Conservation (phyloP, 1,284 basidiomycete species). For the Phellinidium pouzarii region DNA sequence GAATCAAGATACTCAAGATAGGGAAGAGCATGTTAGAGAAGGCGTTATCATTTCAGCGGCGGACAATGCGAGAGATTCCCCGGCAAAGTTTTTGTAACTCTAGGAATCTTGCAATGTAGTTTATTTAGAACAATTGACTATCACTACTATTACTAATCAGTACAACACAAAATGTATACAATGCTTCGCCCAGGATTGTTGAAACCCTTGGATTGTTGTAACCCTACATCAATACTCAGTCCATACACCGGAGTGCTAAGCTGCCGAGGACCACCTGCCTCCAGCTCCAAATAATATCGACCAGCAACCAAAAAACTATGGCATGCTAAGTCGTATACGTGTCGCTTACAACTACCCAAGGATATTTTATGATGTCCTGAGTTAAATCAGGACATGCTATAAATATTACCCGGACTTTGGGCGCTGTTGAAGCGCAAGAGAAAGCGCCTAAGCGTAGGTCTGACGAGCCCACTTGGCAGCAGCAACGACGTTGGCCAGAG, state of each 20-base stretch:
- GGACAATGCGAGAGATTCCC: no score
- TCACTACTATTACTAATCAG: neutral
- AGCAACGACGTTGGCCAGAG: constrained; percentile 83
- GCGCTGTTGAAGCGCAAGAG: constrained; percentile 88
- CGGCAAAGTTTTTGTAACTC: no score
- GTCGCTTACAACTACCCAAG: constrained; percentile 19
- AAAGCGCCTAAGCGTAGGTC: constrained; percentile 60
- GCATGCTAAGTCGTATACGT: neutral
- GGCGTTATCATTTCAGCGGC: no score
- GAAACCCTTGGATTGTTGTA: constrained; percentile 19
- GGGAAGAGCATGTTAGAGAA: no score
- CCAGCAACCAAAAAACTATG: neutral
- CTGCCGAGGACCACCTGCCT: neutral
- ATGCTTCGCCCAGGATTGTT: constrained; percentile 9
- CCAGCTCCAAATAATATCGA: neutral
- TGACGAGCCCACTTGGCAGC: constrained; percentile 87
- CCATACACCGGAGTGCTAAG: neutral
- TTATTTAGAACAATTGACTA: neutral
- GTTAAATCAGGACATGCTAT: constrained; percentile 26
- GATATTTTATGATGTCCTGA: constrained; percentile 11
- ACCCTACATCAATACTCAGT: constrained; percentile 6
- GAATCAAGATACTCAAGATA: neutral
- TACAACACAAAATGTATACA: neutral
- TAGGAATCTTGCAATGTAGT: constrained; percentile 12
- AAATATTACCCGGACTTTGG: constrained; percentile 41